Base-by-base conservation (phyloP, 176 grass and related monocot species). In the Eleusine indica region DNA sequence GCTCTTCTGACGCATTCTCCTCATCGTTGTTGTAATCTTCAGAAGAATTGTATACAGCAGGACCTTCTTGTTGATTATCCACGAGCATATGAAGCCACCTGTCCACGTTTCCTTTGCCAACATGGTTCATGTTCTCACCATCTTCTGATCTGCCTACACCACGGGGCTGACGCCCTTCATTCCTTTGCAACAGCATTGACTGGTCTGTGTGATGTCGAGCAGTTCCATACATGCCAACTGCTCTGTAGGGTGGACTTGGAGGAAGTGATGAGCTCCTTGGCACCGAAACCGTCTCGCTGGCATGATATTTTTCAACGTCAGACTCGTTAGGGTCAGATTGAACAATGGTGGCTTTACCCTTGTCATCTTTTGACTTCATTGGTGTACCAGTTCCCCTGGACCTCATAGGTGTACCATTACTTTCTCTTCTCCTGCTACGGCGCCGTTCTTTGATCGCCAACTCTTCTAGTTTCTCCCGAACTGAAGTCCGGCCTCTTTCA, bases 61-160 rank as follows among this genome's bases (percentile, higher is more conserved):
- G 53, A 40, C 53, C 77, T 85, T 90, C 84, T 84, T 87, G 76
- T 3, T 80, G 87, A 43, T 93, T 74, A 11, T 90, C 57, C 57
- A 60, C 22, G 57, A 60, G 57, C 57, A 60, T 60, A 60, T 60
- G 57, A 60, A 60, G 57, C 93, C 96, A 96, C 77, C 81, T 94
- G 17, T 94, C 89, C 32, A 90, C 85, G 52, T 92, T 92, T 54
- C 73, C 86, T 82, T 91, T 94, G n/a, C 91, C 91, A 68, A 79
- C 57, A 76, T 92, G 70, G 49, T 90, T 92, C 63, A 77, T 71
- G 70, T 87, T 76, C 46, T 69, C 87, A 38, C 84, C 86, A 28
- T 88, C 89, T 71, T 90, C 96, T 21, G 80, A 65, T 82, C 47
- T 81, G 39, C 25, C 60, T 39, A 46, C 22, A 22, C 44, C 53